These are phyloP conservation scores for Laetiporus sulphureus DNA, from an alignment of 1,284 basidiomycete species.

Conservation along the genomic window DNA sequence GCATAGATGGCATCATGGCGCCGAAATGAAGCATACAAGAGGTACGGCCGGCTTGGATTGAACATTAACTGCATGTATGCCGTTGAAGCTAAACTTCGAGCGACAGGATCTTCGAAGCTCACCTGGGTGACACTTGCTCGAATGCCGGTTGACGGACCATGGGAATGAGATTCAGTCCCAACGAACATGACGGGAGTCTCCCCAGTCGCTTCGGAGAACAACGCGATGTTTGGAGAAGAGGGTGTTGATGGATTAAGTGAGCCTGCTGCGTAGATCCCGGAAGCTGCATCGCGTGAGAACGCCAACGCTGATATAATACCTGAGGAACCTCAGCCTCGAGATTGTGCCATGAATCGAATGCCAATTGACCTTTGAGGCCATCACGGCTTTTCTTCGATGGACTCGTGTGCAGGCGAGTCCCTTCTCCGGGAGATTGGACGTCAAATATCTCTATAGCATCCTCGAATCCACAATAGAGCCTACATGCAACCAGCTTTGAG, in stretches of 20 bases:
- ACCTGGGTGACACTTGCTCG: conserved; percentile 71
- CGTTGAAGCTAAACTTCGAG: neutral
- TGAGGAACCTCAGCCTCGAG: too few species aligned
- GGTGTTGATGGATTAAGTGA: conserved; percentile 46
- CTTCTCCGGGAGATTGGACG: conserved; percentile 64
- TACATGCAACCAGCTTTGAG: too few species aligned
- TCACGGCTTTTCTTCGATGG: conserved; percentile 75
- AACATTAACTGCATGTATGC: conserved; percentile 60
- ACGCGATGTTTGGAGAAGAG: conserved; percentile 55
- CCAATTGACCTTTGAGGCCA: conserved; percentile 65
- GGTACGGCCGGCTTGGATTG: conserved; percentile 64
- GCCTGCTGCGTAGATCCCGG: conserved; percentile 71
- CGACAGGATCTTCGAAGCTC: conserved; percentile 6
- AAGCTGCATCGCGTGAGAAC: conserved; percentile 52
- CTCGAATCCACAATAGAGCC: conserved; percentile 87
- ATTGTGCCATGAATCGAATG: conserved; percentile 2
- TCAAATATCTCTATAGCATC: conserved; percentile 89
- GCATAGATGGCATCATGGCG: conserved; percentile 57
- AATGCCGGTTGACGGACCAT: conserved; percentile 32
- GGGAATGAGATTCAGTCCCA: conserved; percentile 26
- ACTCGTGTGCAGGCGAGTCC: conserved; percentile 67
- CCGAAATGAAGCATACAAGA: conserved; percentile 77
- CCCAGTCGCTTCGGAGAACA: conserved; percentile 65
- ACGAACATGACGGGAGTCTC: conserved; percentile 55
- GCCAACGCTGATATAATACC: conserved; percentile 82